phyloP scores from a whole-genome alignment of 192 early-diverging fungal genomes.

The Lunasporangiospora selenospora region DNA sequence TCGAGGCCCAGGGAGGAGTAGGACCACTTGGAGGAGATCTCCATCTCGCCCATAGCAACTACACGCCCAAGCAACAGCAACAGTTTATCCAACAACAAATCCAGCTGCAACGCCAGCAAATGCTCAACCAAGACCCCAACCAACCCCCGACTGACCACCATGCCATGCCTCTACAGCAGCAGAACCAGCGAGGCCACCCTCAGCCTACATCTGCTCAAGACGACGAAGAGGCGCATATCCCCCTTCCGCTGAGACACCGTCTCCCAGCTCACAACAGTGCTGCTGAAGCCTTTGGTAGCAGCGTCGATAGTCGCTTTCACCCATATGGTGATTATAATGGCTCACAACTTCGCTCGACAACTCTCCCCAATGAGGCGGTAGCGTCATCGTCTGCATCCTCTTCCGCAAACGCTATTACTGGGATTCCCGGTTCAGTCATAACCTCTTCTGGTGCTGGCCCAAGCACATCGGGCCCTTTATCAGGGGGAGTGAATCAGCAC shows the following conservation, averaged over 20 bases:
- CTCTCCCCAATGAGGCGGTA: no score
- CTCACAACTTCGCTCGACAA: no score
- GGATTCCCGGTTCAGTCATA: no score
- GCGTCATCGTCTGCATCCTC: no score
- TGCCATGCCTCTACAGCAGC: conserved; percentile 6
- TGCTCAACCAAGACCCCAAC: background rate
- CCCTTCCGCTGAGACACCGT: conserved; percentile 8
- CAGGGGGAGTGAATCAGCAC: no score
- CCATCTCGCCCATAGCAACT: conserved; percentile 21
- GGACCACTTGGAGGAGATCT: conserved; percentile 29
- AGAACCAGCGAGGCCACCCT: conserved; percentile 5
- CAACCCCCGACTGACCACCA: conserved; percentile 4
- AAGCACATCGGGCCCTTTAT: no score
- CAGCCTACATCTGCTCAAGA: conserved; percentile 3
- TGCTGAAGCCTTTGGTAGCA: no score
- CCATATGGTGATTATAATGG: no score
- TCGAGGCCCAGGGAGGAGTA: conserved; percentile 12
- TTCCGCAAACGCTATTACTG: no score
- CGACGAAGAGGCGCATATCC: conserved; percentile 7
- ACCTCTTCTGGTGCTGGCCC: no score
- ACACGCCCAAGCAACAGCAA: conserved; percentile 29
- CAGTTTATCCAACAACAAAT: conserved; percentile 26
- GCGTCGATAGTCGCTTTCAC: no score
- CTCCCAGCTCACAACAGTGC: background rate
- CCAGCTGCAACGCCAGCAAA: conserved; percentile 16